Conservation (phyloP, 2,329 filamentous ascomycete species). For the Raffaelea arxii region DNA sequence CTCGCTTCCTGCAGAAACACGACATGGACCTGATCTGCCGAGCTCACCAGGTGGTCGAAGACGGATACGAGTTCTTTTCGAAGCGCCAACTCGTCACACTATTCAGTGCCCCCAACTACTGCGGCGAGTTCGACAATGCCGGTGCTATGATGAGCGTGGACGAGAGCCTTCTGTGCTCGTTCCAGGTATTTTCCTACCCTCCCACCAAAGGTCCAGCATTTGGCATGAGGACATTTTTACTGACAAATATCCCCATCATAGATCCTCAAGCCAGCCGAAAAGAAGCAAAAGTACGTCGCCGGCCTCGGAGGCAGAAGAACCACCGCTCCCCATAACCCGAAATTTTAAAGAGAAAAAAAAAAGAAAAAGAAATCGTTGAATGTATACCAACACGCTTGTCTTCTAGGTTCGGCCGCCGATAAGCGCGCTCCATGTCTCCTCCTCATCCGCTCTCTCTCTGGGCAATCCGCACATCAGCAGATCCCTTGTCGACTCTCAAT, state of each 20-base stretch:
- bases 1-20: constrained; percentile 95
- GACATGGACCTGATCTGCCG: constrained; percentile 99
- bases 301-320: constrained; percentile 57
- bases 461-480: no score
- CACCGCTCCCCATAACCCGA: constrained; percentile 54
- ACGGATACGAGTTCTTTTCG: constrained; percentile 99
- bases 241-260: constrained; percentile 23
- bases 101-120: constrained; percentile 98
- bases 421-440: constrained; percentile 27
- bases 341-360: constrained; percentile 1
- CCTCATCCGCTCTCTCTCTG: constrained; percentile 1
- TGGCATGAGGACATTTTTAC: not conserved
- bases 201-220: no score
- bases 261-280: constrained; percentile 99
- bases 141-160: constrained; percentile 99
- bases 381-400: constrained; percentile 62
- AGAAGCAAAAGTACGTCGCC: constrained; percentile 99
- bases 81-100: constrained; percentile 95
- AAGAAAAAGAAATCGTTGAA: constrained; percentile 40
- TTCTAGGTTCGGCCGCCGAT: constrained; percentile 96
- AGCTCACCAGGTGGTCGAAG: constrained; percentile 96
- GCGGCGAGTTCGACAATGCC: constrained; percentile 97
- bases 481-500: no score
- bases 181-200: no score
- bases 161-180: constrained; percentile 95